Percentiles rank a stretch among this genome's conserved stretches.
Conservation (phyloP, 352 stramenopile species). For the Elongisporangium anandrum region DNA sequence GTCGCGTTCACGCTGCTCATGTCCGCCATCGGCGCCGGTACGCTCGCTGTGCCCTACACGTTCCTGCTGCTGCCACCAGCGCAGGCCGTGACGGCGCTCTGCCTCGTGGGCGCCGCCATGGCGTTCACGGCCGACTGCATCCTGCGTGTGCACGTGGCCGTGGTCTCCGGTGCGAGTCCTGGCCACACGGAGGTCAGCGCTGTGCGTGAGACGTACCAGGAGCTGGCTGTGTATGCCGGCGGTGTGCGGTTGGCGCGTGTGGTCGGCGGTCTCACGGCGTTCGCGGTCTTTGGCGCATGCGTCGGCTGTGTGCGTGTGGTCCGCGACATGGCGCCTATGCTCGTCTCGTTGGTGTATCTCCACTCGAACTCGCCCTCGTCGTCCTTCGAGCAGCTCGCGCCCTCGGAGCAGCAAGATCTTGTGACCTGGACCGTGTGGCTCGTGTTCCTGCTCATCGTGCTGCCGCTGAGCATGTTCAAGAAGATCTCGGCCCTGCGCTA, state of each 20-base stretch:
- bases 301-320: constrained; percentile 70
- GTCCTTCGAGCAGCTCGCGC: constrained; percentile 17
- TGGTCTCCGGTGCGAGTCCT: constrained; percentile 19
- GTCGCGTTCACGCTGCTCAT: constrained; percentile 42
- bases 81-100: constrained; percentile 39
- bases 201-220: constrained; percentile 57
- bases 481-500: constrained; percentile 72
- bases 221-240: constrained; percentile 48
- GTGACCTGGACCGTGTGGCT: constrained; percentile 44
- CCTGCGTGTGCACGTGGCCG: constrained; percentile 50
- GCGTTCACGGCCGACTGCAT: constrained; percentile 68
- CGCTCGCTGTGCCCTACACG: constrained; percentile 60
- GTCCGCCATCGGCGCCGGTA: constrained; percentile 52
- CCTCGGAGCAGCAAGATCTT: constrained; percentile 24
- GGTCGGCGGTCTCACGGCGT: constrained; percentile 55
- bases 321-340: constrained; percentile 63
- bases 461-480: constrained; percentile 61
- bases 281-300: constrained; percentile 74
- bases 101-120: constrained; percentile 55
- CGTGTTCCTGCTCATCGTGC: constrained; percentile 54
- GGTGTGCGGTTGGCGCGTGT: constrained; percentile 44
- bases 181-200: constrained; percentile 18
- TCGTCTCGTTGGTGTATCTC: constrained; percentile 39
- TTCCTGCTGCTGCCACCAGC: constrained; percentile 46
- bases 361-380: not conserved